Evolutionary conservation across 148 eudicot species (phyloP).

Genomic region (Diospyros lotus): DNA sequence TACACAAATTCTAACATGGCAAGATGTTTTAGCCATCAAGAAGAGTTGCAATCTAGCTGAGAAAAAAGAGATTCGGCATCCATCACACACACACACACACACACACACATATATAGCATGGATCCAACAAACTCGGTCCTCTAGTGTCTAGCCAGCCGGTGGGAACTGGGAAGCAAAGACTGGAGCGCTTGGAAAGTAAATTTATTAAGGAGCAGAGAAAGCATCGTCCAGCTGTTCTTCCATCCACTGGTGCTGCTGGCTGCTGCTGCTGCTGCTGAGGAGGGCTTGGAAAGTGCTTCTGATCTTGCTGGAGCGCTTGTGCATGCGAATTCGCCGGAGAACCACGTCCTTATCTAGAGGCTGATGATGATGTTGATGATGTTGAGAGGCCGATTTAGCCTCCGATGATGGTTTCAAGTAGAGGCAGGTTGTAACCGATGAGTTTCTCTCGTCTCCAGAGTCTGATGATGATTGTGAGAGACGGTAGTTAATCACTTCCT

Average conservation of each 20-base stretch:
- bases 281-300: slow-evolving; percentile 26
- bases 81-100: too few species aligned
- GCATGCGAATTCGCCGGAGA: slow-evolving; percentile 34
- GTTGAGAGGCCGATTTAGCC: too few species aligned
- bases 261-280: neutral
- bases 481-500: slow-evolving; percentile 16
- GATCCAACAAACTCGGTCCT: too few species aligned
- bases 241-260: slow-evolving; percentile 13
- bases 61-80: too few species aligned
- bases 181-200: too few species aligned
- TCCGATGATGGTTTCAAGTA: slow-evolving; percentile 27
- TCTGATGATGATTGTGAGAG: neutral
- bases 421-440: slow-evolving; percentile 21
- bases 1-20: neutral
- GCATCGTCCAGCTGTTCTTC: slow-evolving; percentile 20
- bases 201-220: slow-evolving; percentile 19
- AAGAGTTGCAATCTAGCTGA: too few species aligned
- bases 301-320: slow-evolving; percentile 32
- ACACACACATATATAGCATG: too few species aligned
- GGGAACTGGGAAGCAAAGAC: too few species aligned
- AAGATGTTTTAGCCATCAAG: neutral
- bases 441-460: slow-evolving; percentile 10
- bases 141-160: too few species aligned
- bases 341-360: slow-evolving; percentile 35
- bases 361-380: too few species aligned